These are phyloP conservation scores for Tetrastigma voinierianum DNA, from an alignment of 164 flowering plant genomes.

Conservation along the genomic window DNA sequence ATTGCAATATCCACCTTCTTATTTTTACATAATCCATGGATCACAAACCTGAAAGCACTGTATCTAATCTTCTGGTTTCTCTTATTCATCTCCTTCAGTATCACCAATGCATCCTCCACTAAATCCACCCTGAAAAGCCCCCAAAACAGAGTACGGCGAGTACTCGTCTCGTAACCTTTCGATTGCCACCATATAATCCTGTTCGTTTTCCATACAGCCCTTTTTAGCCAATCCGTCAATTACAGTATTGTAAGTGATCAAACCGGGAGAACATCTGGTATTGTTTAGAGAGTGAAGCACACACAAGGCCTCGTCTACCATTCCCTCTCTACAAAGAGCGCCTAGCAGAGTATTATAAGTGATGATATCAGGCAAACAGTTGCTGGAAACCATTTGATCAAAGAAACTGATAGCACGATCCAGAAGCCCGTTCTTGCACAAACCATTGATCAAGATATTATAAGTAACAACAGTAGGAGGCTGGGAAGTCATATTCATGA, in stretches of 20 bases:
- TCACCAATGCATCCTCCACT: constrained; percentile 53
- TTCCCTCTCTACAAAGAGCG: constrained; percentile 66
- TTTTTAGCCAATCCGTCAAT: constrained; percentile 65
- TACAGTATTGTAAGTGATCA: constrained; percentile 67
- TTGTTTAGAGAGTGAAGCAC: constrained; percentile 38
- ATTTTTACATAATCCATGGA: constrained; percentile 56
- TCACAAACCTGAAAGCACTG: constrained; percentile 44
- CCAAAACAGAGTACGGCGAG: constrained; percentile 55
- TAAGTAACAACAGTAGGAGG: constrained; percentile 70
- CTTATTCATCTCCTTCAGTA: constrained; percentile 56
- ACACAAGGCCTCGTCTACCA: constrained; percentile 60
- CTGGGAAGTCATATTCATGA: constrained; percentile 54
- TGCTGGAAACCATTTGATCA: constrained; percentile 51
- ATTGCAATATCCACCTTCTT: constrained; percentile 62
- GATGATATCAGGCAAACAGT: constrained; percentile 61
- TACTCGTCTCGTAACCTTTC: no score
- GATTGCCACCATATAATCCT: constrained; percentile 35
- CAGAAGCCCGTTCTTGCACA: constrained; percentile 66
- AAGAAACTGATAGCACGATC: constrained; percentile 70
- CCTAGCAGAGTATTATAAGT: constrained; percentile 77
- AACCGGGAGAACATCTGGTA: constrained; percentile 47
- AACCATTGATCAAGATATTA: constrained; percentile 75
- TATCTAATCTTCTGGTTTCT: constrained; percentile 34
- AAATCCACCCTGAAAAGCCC: constrained; percentile 55
- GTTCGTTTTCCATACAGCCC: constrained; percentile 56